A percentile compares a stretch with the other conserved stretches of the same genome.
Conservation (phyloP, 768 basidiomycete genomes). For the Russula olivacea region DNA sequence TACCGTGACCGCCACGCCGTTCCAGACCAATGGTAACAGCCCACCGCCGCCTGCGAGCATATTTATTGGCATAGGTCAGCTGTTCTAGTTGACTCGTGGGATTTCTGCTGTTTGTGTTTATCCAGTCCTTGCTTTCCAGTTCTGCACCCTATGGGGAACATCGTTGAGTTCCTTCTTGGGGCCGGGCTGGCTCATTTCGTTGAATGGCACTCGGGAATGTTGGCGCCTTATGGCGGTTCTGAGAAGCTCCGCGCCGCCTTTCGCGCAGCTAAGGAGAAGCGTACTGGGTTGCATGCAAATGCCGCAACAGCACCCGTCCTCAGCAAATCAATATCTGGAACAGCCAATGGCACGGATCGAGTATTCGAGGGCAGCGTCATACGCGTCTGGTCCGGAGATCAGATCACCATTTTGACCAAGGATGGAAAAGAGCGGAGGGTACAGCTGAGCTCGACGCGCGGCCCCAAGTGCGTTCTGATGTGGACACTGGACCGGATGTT, state of each 20-base stretch:
- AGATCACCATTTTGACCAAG: slow-evolving; percentile 74
- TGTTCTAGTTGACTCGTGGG: neutral
- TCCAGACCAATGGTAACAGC: slow-evolving; percentile 54
- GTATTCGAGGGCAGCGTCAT: slow-evolving; percentile 77
- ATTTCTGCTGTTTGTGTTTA: neutral
- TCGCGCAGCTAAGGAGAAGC: slow-evolving; percentile 70
- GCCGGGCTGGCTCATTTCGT: slow-evolving; percentile 86
- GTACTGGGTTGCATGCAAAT: slow-evolving; percentile 62
- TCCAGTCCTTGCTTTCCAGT: slow-evolving; percentile 37
- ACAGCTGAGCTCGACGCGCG: slow-evolving; percentile 84
- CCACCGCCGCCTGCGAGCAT: slow-evolving; percentile 67
- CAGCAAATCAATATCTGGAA: slow-evolving; percentile 37
- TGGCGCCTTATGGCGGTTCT: slow-evolving; percentile 78
- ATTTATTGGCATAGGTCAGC: slow-evolving; percentile 80
- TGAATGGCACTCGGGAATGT: slow-evolving; percentile 97
- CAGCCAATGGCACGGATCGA: slow-evolving; percentile 40
- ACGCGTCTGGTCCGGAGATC: slow-evolving; percentile 90
- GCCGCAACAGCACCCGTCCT: slow-evolving; percentile 43
- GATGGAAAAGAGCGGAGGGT: slow-evolving; percentile 75
- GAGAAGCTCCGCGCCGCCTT: slow-evolving; percentile 84
- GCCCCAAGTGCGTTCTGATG: slow-evolving; percentile 55
- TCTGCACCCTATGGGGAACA: slow-evolving; percentile 88
- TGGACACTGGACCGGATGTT: neutral
- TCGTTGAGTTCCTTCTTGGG: slow-evolving; percentile 82
- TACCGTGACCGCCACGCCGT: slow-evolving; percentile 70